These are phyloP conservation scores for Dryas integrifolia DNA, from an alignment of 331 rosid species.

Conservation along the genomic window DNA sequence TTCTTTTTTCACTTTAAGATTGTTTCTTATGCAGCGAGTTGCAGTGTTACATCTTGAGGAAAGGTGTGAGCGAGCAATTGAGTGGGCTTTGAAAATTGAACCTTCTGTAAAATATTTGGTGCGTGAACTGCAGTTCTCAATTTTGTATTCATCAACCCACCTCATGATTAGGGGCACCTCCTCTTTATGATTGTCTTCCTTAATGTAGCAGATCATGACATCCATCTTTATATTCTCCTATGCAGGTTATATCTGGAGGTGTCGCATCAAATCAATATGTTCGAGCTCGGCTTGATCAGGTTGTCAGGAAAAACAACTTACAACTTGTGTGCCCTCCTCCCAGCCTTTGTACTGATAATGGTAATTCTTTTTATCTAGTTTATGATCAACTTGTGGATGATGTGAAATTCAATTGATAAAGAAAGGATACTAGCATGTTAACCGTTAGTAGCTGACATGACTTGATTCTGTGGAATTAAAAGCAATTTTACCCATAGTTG, in stretches of 20 bases:
- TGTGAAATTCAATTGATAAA: neutral
- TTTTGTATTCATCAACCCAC: constrained; percentile 4
- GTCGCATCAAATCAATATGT: constrained; percentile 93
- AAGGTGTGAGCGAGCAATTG: constrained; percentile 85
- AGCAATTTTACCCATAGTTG: neutral
- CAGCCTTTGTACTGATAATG: constrained; percentile 91
- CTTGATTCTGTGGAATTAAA: neutral
- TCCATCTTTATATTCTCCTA: constrained; percentile 25
- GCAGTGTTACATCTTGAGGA: constrained; percentile 98
- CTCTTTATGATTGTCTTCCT: constrained; percentile 20
- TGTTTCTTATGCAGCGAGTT: constrained; percentile 52
- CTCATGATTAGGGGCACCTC: neutral
- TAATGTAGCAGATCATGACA: constrained; percentile 9
- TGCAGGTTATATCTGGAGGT: constrained; percentile 91
- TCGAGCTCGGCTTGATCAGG: constrained; percentile 67
- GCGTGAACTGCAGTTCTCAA: constrained; percentile 27
- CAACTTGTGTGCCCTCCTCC: constrained; percentile 94
- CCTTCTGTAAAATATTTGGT: constrained; percentile 84
- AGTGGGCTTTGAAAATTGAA: constrained; percentile 91
- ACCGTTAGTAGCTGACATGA: neutral
- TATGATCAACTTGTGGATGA: constrained; percentile 21
- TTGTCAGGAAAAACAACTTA: constrained; percentile 62
- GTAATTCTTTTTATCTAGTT: constrained; percentile 41
- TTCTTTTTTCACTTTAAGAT: constrained; percentile 8
- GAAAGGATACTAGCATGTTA: neutral